A percentile compares a stretch with the other conserved stretches of the same genome.
These are phyloP conservation scores for Yamadazyma philogaea DNA, from an alignment of 805 yeast species.

Conservation along the genomic window DNA sequence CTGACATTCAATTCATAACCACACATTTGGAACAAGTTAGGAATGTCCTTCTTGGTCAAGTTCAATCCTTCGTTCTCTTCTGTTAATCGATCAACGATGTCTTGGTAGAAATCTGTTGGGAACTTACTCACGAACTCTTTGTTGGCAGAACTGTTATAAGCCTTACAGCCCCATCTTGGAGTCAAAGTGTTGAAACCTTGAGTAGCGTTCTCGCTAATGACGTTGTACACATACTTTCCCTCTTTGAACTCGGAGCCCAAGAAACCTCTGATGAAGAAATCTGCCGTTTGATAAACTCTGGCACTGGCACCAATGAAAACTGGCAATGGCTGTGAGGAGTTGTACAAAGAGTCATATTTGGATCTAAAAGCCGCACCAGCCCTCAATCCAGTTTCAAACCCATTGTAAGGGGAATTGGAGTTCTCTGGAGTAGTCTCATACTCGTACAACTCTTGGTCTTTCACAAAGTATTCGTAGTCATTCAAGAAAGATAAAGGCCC, in stretches of 20 bases:
- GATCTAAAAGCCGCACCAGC: slow-evolving; percentile 50
- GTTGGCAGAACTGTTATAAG: slow-evolving; percentile 30
- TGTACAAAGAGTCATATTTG: slow-evolving; percentile 48
- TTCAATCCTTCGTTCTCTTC: slow-evolving; percentile 51
- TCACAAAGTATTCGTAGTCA: slow-evolving; percentile 51
- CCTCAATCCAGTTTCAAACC: slow-evolving; percentile 45
- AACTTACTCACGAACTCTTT: slow-evolving; percentile 22
- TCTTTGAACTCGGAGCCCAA: slow-evolving; percentile 42
- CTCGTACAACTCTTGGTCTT: slow-evolving; percentile 36
- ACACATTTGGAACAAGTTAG: slow-evolving; percentile 56
- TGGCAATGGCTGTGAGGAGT: slow-evolving; percentile 35
- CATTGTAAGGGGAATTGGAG: slow-evolving; percentile 47
- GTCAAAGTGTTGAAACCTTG: slow-evolving; percentile 62
- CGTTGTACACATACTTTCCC: slow-evolving; percentile 27
- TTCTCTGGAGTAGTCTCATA: slow-evolving; percentile 49
- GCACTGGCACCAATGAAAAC: slow-evolving; percentile 55
- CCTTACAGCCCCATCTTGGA: slow-evolving; percentile 45
- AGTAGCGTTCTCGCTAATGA: slow-evolving; percentile 44
- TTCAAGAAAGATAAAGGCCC: slow-evolving; percentile 56
- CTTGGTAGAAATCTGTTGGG: slow-evolving; percentile 43
- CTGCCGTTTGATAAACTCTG: slow-evolving; percentile 55
- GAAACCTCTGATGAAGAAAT: slow-evolving; percentile 59
- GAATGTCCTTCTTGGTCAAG: slow-evolving; percentile 52
- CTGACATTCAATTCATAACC: slow-evolving; percentile 71
- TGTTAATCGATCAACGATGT: slow-evolving; percentile 58